Conservation (phyloP, 2,329 filamentous ascomycete species). For the Balansia obtecta region DNA sequence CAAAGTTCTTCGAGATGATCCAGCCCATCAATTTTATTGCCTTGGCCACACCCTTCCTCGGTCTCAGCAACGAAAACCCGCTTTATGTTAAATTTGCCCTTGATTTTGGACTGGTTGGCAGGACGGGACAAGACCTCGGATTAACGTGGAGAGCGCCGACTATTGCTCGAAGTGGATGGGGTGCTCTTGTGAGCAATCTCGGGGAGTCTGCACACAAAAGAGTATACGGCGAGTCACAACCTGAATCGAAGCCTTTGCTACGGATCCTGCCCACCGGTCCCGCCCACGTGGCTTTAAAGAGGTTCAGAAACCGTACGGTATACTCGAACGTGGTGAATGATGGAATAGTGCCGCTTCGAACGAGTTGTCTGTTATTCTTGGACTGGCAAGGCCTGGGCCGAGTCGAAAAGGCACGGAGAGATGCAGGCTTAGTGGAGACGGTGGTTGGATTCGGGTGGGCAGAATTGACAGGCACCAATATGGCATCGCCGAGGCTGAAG, state of each 20-base stretch:
- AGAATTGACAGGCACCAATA: conserved; percentile 67
- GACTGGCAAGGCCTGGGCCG: conserved; percentile 91
- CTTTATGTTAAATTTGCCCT: conserved; percentile 94
- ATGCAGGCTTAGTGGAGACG: conserved; percentile 84
- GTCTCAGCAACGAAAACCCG: conserved; percentile 93
- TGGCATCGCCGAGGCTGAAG: conserved; percentile 32
- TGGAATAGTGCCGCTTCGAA: conserved; percentile 87
- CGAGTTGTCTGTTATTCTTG: conserved; percentile 89
- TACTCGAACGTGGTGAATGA: conserved; percentile 98
- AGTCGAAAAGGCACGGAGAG: conserved; percentile 86
- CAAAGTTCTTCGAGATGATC: conserved; percentile 77
- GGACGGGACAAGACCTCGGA: conserved; percentile 88
- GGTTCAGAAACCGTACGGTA: conserved; percentile 80
- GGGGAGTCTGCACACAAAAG: conserved; percentile 53
- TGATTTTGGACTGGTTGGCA: conserved; percentile 91
- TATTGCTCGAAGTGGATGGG: conserved; percentile 76
- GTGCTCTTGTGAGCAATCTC: conserved; percentile 71
- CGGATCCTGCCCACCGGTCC: conserved; percentile 85
- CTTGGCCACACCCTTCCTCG: conserved; percentile 77
- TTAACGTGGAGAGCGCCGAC: conserved; percentile 89
- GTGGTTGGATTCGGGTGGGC: conserved; percentile 92
- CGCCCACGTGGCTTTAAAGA: conserved; percentile 73
- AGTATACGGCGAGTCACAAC: conserved; percentile 48
- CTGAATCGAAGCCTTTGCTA: conserved; percentile 77
- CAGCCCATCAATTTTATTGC: conserved; percentile 83